Percentiles rank a stretch among this genome's conserved stretches.
These are phyloP conservation scores for Penicillium daleae DNA, from an alignment of 495 filamentous ascomycete species.

Conservation along the genomic window DNA sequence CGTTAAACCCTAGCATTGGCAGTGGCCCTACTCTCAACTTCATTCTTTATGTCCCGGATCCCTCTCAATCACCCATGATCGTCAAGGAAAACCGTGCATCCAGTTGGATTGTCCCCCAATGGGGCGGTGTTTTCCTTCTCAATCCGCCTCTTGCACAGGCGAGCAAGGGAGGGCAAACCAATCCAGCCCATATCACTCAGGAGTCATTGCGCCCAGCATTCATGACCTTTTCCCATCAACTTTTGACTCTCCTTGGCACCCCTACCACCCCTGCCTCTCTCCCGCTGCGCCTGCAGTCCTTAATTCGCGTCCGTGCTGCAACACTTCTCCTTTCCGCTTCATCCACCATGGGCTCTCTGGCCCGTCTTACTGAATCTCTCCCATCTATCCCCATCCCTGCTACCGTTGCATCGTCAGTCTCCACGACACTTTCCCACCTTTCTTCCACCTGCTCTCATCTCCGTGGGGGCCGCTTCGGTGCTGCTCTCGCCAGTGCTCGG, in stretches of 20 bases:
- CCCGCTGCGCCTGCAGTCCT: slow-evolving; percentile 80
- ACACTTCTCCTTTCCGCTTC: slow-evolving; percentile 87
- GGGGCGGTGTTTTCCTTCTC: slow-evolving; percentile 88
- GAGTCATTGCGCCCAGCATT: slow-evolving; percentile 76
- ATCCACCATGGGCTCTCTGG: slow-evolving; percentile 90
- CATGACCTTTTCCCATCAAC: slow-evolving; percentile 88
- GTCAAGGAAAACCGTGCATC: slow-evolving; percentile 74
- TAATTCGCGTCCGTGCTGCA: slow-evolving; percentile 82
- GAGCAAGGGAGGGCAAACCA: slow-evolving; percentile 28
- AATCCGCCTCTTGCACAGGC: slow-evolving; percentile 55
- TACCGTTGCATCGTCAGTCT: slow-evolving; percentile 82
- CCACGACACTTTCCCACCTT: slow-evolving; percentile 76
- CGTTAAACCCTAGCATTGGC: slow-evolving; percentile 90
- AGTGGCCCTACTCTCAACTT: slow-evolving; percentile 94
- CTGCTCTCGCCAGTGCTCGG: slow-evolving; percentile 74
- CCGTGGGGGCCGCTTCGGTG: slow-evolving; percentile 63
- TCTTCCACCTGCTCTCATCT: slow-evolving; percentile 75
- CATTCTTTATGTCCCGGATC: slow-evolving; percentile 76
- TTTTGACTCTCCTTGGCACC: slow-evolving; percentile 85
- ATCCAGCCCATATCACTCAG: slow-evolving; percentile 51
- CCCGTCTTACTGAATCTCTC: slow-evolving; percentile 80
- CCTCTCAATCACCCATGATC: slow-evolving; percentile 62
- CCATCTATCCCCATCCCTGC: slow-evolving; percentile 89
- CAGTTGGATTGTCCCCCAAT: slow-evolving; percentile 95
- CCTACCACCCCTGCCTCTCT: slow-evolving; percentile 78